Evolutionary conservation across 805 yeast genomes (phyloP).

Genomic region (Wickerhamiella cacticola): DNA sequence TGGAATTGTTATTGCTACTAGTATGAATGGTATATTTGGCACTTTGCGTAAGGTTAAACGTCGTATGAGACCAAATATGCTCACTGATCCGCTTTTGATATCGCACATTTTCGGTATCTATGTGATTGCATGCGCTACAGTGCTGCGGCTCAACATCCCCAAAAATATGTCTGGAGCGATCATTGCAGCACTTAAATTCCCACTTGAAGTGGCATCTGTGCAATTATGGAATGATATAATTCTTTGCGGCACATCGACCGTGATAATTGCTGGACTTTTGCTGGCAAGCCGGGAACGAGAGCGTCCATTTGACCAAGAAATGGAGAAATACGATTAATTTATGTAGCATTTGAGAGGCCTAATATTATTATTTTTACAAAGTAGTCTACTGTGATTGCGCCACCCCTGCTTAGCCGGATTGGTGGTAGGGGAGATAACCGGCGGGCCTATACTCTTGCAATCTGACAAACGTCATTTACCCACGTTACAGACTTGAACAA

Average conservation of each 20-base stretch:
- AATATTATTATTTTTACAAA: too few species aligned
- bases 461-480: too few species aligned
- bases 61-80: slow-evolving; percentile 10
- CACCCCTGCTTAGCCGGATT: too few species aligned
- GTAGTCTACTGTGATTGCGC: too few species aligned
- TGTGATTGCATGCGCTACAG: slow-evolving; percentile 32
- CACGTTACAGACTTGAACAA: background rate
- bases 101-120: slow-evolving; percentile 32
- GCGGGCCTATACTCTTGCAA: too few species aligned
- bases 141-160: slow-evolving; percentile 33
- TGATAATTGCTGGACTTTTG: slow-evolving; percentile 22
- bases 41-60: slow-evolving; percentile 17
- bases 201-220: slow-evolving; percentile 29
- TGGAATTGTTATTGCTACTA: slow-evolving; percentile 30
- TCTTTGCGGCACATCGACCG: slow-evolving; percentile 26
- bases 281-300: background rate
- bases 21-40: slow-evolving; percentile 29
- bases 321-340: slow-evolving; percentile 11
- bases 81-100: slow-evolving; percentile 25
- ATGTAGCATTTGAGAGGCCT: background rate
- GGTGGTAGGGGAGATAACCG: too few species aligned
- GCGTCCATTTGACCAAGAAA: slow-evolving; percentile 5
- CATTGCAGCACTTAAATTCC: slow-evolving; percentile 32
- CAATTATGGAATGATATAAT: slow-evolving; percentile 33
- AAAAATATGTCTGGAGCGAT: slow-evolving; percentile 31